Percentiles rank a stretch among this genome's conserved stretches.
phyloP scores from a whole-genome alignment of 768 basidiomycete species.

The Suillus subalutaceus region DNA sequence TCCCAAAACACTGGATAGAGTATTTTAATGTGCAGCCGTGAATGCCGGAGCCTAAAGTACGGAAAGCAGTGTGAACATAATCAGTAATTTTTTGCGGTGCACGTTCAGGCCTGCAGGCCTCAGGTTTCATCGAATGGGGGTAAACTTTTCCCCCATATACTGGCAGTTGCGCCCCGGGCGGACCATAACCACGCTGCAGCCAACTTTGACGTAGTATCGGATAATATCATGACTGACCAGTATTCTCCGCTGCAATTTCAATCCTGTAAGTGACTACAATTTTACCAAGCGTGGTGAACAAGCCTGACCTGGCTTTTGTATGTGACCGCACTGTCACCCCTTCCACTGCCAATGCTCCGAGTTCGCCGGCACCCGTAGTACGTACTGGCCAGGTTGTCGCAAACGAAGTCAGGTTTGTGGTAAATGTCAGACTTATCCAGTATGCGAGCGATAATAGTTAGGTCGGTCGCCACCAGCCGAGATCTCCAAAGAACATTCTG shows the following conservation, averaged over 20 bases:
- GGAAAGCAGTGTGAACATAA: neutral
- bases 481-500: conserved; percentile 52
- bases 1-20: conserved; percentile 60
- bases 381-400: conserved; percentile 47
- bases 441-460: conserved; percentile 58
- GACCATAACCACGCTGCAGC: neutral
- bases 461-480: conserved; percentile 62
- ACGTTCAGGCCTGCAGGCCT: neutral
- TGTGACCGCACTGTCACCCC: conserved; percentile 40
- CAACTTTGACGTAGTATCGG: conserved; percentile 2
- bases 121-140: neutral
- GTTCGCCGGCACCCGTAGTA: conserved; percentile 49
- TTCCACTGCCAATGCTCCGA: conserved; percentile 54
- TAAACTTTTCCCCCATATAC: neutral
- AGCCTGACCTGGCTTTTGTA: conserved; percentile 55
- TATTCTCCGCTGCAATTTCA: conserved; percentile 46
- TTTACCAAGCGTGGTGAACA: neutral
- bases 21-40: conserved; percentile 47
- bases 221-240: conserved; percentile 39
- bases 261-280: conserved; percentile 9
- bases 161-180: neutral
- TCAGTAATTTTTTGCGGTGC: neutral
- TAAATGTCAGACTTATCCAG: conserved; percentile 58
- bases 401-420: conserved; percentile 63
- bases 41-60: conserved; percentile 51